Evolutionary conservation across 257 asterid species (phyloP).

Genomic region (Nicotiana otophora): DNA sequence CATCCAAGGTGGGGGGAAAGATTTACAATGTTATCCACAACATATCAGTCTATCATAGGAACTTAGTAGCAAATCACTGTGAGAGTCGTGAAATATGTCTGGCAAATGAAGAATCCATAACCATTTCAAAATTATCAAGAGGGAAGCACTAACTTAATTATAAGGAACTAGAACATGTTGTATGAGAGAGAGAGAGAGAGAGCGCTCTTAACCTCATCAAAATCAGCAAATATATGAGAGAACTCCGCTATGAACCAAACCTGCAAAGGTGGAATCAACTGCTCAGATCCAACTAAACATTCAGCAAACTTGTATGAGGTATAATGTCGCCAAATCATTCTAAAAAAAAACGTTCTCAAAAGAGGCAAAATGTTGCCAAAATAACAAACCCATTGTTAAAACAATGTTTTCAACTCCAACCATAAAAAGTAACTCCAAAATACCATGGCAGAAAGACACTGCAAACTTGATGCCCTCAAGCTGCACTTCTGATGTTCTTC

Average conservation of each 20-base stretch:
- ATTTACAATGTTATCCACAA: not conserved
- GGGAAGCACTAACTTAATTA: not conserved
- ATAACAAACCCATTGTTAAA: not conserved
- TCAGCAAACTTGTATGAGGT: not conserved
- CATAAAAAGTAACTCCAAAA: not conserved
- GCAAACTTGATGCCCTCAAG: slow-evolving; percentile 88
- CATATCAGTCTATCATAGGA: not conserved
- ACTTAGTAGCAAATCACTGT: not conserved
- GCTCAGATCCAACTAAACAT: not conserved
- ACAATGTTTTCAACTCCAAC: not conserved
- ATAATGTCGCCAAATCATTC: not conserved
- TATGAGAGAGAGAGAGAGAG: not conserved
- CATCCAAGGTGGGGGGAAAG: not conserved
- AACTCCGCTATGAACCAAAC: slow-evolving; percentile 93
- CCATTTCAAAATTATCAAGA: not conserved
- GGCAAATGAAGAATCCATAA: slow-evolving; percentile 1
- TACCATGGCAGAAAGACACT: slow-evolving; percentile 94
- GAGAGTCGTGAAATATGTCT: not conserved
- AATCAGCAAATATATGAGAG: slow-evolving; percentile 65
- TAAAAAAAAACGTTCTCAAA: too few relatives aligned
- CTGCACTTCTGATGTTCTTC: slow-evolving; percentile 48
- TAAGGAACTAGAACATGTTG: not conserved
- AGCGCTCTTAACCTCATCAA: slow-evolving; percentile 65
- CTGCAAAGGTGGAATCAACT: slow-evolving; percentile 37
- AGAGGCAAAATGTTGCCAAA: too few relatives aligned